Evolutionary conservation across 2,329 filamentous ascomycete species (phyloP).

Genomic region (Venturia aucupariae): DNA sequence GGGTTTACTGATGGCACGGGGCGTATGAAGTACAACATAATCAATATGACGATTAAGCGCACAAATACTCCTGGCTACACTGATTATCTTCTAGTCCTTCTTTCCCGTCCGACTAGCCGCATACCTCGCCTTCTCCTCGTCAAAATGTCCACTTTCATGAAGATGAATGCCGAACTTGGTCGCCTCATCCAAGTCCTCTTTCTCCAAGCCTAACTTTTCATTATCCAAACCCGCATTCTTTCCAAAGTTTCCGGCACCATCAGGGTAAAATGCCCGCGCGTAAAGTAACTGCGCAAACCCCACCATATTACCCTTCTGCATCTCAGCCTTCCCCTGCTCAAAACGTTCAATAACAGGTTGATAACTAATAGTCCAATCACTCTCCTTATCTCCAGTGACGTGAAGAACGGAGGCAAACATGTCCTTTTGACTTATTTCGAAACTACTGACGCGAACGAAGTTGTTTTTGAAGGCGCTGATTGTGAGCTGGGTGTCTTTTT

Average conservation of each 20-base stretch:
- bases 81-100: background rate
- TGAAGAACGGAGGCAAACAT: constrained; percentile 28
- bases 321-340: constrained; percentile 14
- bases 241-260: constrained; percentile 10
- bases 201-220: constrained; percentile 45
- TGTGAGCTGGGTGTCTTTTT: constrained; percentile 6
- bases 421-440: constrained; percentile 28
- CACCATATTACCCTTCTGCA: constrained; percentile 14
- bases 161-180: background rate
- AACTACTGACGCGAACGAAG: constrained; percentile 28
- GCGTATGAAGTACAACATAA: no score
- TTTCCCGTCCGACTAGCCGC: background rate
- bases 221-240: constrained; percentile 35
- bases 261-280: constrained; percentile 15
- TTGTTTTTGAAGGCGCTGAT: constrained; percentile 20
- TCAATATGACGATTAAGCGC: background rate
- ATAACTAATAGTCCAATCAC: constrained; percentile 27
- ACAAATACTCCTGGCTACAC: background rate
- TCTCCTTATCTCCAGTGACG: constrained; percentile 25
- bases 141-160: background rate
- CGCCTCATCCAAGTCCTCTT: constrained; percentile 48
- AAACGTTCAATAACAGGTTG: constrained; percentile 19
- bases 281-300: constrained; percentile 17
- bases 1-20: no score
- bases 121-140: background rate